Percentiles rank a stretch among this genome's conserved stretches.
Evolutionary conservation across 2,329 filamentous ascomycete genomes (phyloP).

Genomic region (Monascus ruber): DNA sequence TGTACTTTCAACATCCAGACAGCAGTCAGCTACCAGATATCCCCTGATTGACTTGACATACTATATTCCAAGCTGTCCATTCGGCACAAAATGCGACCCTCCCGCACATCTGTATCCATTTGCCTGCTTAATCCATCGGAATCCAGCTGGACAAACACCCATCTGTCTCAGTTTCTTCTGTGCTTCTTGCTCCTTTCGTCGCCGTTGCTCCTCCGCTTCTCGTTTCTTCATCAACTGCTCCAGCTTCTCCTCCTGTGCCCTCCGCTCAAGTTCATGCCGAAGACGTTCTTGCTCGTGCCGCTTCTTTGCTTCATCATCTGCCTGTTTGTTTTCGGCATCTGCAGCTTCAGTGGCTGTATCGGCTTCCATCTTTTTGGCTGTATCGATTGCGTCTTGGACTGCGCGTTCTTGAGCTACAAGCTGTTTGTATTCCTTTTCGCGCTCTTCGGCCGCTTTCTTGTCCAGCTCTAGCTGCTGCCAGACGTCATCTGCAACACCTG

Average conservation of each 20-base stretch:
- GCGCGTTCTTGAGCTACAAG: neutral
- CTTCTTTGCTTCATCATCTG: slow-evolving; percentile 9
- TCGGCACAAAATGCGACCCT: slow-evolving; percentile 45
- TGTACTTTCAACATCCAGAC: too few relatives aligned
- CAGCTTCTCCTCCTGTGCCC: slow-evolving; percentile 20
- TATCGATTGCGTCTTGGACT: neutral
- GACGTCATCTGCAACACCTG: slow-evolving; percentile 12
- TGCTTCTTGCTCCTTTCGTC: slow-evolving; percentile 27
- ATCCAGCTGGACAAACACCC: slow-evolving; percentile 49
- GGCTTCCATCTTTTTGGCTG: neutral
- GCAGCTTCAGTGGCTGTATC: neutral
- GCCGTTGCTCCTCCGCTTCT: slow-evolving; percentile 27
- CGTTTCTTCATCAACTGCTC: slow-evolving; percentile 30
- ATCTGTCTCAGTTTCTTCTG: slow-evolving; percentile 40
- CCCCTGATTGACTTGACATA: too few relatives aligned
- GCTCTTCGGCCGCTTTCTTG: slow-evolving; percentile 1
- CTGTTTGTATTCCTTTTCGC: slow-evolving; percentile 1
- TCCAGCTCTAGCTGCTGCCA: slow-evolving; percentile 13
- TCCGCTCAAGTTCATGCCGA: slow-evolving; percentile 12
- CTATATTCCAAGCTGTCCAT: slow-evolving; percentile 14
- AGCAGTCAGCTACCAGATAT: too few relatives aligned
- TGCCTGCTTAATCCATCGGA: slow-evolving; percentile 48
- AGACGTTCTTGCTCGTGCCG: slow-evolving; percentile 20
- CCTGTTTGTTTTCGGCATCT: slow-evolving; percentile 1
- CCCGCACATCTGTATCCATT: slow-evolving; percentile 53